Evolutionary conservation across 331 rosid genomes (phyloP).

Genomic region (Phaseolus coccineus): DNA sequence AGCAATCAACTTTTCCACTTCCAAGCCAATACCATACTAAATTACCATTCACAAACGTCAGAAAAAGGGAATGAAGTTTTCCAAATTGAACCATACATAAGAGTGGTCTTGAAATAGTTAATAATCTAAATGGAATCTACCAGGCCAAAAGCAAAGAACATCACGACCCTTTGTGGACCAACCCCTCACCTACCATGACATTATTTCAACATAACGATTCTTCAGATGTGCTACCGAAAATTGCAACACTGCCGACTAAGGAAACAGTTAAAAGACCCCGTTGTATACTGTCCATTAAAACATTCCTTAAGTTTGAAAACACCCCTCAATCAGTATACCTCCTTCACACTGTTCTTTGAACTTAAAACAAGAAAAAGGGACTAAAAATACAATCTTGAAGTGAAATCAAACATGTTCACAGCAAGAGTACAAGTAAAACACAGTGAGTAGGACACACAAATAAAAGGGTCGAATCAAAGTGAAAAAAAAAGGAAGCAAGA

Average conservation of each 20-base stretch:
- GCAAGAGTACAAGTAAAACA: not conserved
- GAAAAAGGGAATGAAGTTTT: slow-evolving; percentile 22
- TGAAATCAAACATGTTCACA: slow-evolving; percentile 13
- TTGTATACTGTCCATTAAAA: not conserved
- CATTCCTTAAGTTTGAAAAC: not conserved
- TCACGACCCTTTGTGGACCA: slow-evolving; percentile 6
- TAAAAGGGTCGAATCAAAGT: not conserved
- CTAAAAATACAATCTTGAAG: not conserved
- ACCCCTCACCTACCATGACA: not conserved
- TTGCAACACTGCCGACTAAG: not conserved
- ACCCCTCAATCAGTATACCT: not conserved
- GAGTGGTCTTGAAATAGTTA: not conserved
- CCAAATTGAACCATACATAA: slow-evolving; percentile 1
- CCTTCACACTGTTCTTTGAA: not conserved
- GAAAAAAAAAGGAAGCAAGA: not conserved
- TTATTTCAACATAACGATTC: slow-evolving; percentile 1
- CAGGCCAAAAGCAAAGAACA: not conserved
- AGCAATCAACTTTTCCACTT: slow-evolving; percentile 16
- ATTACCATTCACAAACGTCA: not conserved
- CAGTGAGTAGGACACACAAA: not conserved
- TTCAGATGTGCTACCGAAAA: slow-evolving; percentile 24
- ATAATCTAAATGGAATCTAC: slow-evolving; percentile 3
- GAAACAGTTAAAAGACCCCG: slow-evolving; percentile 7
- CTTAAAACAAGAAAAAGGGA: not conserved
- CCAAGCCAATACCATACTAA: slow-evolving; percentile 8